Evolutionary conservation across 495 filamentous ascomycete species (phyloP), one percentile per base, ranked within the genome.

Genomic region (Trichocladium antarcticum): DNA sequence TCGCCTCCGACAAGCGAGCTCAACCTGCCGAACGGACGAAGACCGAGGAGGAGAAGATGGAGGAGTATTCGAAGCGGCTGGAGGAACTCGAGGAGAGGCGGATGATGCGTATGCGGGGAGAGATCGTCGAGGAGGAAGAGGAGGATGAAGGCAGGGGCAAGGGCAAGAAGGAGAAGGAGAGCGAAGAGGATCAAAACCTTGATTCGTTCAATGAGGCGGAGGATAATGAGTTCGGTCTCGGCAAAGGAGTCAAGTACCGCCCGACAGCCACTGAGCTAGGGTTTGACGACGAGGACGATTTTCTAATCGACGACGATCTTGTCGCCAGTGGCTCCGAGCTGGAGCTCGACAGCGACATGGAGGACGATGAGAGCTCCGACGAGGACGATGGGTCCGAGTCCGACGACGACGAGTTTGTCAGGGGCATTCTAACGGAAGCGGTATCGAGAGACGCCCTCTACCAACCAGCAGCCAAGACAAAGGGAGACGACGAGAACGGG

Each of bases 211-310:
- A 68, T 5, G 65, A 67, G 8, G 72, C 73, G 12, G 72, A 76
- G 1, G 69, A 72, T 9, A 68, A 74, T 16, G 72, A 73, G 43
- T 80, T 75, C 52, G 76, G 74, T 1, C 60, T 82, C 11, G 77
- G 78, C 11, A 57, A 63, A 20, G 77, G 77, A 22, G 74, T 79
- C 43, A 71, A 64, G 59, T 70, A 62, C 29, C 63, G 60, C 48
- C 70, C 61, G 20, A 70, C 60, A 6, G 72, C 62, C 19, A 63
- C 66, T 12, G 72, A 78, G 51, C 58, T 79, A 20, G 68, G 74
- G 22, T 80, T 89, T 27, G 87, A 94, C 52, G 89, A 95, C 54
- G 89, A 96, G 60, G 89, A 95, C 59, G 85, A 95, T 50, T 96
- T 96, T 55, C 47, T 87, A 8, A 82, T 95, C 46, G 90, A 95